Conservation (phyloP, 148 eudicot species). For the Mesembryanthemum crystallinum region DNA sequence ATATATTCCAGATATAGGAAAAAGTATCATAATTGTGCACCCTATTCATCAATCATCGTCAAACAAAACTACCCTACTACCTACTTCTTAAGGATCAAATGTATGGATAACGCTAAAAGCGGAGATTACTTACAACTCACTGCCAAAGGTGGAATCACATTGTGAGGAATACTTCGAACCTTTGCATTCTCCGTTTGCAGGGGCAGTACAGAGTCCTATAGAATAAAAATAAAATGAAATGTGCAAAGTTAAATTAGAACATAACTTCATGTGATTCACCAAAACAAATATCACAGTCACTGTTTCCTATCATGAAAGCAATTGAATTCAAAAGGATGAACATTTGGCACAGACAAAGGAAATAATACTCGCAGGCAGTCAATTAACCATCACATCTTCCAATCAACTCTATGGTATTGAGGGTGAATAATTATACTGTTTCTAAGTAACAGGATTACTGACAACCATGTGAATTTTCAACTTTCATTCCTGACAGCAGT, state of each 20-base stretch:
- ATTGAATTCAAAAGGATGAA: neutral
- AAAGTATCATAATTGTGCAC: too few relatives aligned
- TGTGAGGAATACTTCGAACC: constrained; percentile 78
- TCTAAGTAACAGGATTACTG: neutral
- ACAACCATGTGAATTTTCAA: neutral
- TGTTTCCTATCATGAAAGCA: neutral
- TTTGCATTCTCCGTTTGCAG: constrained; percentile 72
- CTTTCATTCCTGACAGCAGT: neutral
- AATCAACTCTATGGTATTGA: neutral
- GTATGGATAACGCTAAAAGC: neutral
- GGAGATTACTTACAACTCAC: constrained; percentile 77
- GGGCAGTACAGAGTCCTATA: constrained; percentile 54
- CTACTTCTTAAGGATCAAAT: neutral
- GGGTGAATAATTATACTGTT: neutral
- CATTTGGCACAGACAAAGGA: neutral
- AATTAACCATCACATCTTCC: neutral
- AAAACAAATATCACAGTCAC: neutral
- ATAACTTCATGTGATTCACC: neutral
- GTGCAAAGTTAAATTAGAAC: neutral
- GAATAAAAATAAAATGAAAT: neutral
- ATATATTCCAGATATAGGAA: neutral
- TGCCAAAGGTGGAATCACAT: constrained; percentile 72
- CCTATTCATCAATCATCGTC: neutral
- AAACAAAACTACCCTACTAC: neutral
- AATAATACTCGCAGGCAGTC: neutral